Evolutionary conservation across 805 yeast genomes (phyloP), one percentile per base, ranked within the genome.

Genomic region (Suhomyces emberorum): DNA sequence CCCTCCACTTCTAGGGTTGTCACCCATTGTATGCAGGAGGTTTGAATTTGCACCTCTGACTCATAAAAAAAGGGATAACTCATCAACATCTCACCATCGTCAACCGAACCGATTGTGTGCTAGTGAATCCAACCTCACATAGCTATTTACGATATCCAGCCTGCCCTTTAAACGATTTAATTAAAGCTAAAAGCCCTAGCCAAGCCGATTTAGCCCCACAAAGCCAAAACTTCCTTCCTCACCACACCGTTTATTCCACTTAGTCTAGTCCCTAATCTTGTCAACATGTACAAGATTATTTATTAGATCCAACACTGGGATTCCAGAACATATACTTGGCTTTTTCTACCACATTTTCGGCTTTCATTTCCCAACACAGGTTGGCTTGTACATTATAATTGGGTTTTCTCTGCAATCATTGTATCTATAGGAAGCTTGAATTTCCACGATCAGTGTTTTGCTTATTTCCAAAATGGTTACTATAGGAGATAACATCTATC

Each of bases 381-480:
- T 26, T 26, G 29, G 29, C 29, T 12, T 32, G 34, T 32, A 32
- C 15, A 20, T 15, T 22, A 30, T 21, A 19, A 22, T 30, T 22
- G 21, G 15, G n/a, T 14, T 26, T 7, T 14, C 15, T 26, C 7
- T 4, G 18, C 7, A 15, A 7, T 14, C 15, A 16, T 15, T 15
- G 7, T 21, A 28, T 15, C 31, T 28, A 28, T 28, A 7, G 32
- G 37, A 30, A 16, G 37, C 37, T 23, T 26, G 42, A 42, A 38
- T 25, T 38, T 38, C 42, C 32, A 25, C 41, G 37, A 39, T 16
- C 16, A 8, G 22, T 17, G 22, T 7, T 7, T 9, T 12, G 15
- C 11, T 33, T 19, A 17, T 39, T 30, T 31, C 21, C 27, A 40
- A 21, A 15, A 40, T 47, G 47, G 49, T 47, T 25, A 41, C 49